phyloP scores from a whole-genome alignment of 495 filamentous ascomycete genomes.

The Daldinia caldariorum region DNA sequence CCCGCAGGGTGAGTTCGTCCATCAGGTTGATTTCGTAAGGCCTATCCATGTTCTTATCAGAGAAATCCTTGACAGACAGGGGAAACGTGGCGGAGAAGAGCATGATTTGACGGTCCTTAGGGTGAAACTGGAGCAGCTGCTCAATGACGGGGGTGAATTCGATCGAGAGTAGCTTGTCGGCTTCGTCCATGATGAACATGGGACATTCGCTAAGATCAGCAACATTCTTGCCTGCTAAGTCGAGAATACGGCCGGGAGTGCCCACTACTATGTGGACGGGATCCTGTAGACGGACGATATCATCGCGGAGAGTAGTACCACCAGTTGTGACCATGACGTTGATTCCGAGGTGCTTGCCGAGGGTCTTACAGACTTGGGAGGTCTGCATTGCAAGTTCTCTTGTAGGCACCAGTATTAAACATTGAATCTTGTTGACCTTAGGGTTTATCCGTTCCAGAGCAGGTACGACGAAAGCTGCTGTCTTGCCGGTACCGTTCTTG shows the following conservation, averaged over 20 bases:
- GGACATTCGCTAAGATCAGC: constrained; percentile 96
- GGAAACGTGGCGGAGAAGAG: constrained; percentile 98
- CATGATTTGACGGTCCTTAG: constrained; percentile 98
- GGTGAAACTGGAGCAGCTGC: constrained; percentile 90
- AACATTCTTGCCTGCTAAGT: constrained; percentile 92
- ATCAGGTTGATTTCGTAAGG: constrained; percentile 99
- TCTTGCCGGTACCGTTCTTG: constrained; percentile 99
- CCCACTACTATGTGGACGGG: constrained; percentile 97
- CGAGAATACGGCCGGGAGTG: constrained; percentile 93
- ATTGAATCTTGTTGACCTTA: constrained; percentile 93
- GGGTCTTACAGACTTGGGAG: constrained; percentile 97
- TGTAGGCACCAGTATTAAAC: constrained; percentile 94
- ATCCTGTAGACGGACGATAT: constrained; percentile 94
- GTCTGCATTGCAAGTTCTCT: constrained; percentile 98
- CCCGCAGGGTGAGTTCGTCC: constrained; percentile 97
- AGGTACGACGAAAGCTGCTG: constrained; percentile 96
- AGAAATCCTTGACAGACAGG: constrained; percentile 94
- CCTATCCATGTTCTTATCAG: constrained; percentile 94
- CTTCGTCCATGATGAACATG: constrained; percentile 99
- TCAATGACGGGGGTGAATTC: constrained; percentile 98
- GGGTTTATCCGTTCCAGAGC: constrained; percentile 95
- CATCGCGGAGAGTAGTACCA: constrained; percentile 92
- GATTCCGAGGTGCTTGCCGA: constrained; percentile 94
- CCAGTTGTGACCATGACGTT: constrained; percentile 99
- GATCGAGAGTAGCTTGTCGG: constrained; percentile 93